phyloP scores from a whole-genome alignment of 2,329 filamentous ascomycete genomes.

The Aureobasidium leucospermi region DNA sequence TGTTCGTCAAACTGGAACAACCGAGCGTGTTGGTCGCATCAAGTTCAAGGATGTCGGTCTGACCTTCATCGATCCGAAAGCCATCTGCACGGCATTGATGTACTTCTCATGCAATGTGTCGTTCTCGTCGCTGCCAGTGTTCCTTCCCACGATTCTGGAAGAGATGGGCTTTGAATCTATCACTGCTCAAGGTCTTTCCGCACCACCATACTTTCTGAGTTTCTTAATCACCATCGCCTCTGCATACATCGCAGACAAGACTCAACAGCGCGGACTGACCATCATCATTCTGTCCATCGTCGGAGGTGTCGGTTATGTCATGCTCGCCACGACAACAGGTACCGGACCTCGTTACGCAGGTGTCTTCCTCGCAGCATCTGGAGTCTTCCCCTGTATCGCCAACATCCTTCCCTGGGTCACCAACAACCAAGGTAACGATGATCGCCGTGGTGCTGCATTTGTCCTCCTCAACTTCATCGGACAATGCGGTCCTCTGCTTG shows the following conservation, averaged over 20 bases:
- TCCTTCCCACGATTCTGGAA: slow-evolving; percentile 36
- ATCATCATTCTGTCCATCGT: slow-evolving; percentile 50
- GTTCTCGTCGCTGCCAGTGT: slow-evolving; percentile 47
- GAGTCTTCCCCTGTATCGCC: slow-evolving; percentile 23
- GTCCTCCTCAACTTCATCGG: slow-evolving; percentile 58
- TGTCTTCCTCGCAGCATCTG: slow-evolving; percentile 20
- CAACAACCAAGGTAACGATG: slow-evolving; percentile 23
- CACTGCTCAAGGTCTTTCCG: slow-evolving; percentile 63
- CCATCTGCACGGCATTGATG: slow-evolving; percentile 37
- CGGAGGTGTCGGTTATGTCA: slow-evolving; percentile 56
- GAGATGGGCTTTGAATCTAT: slow-evolving; percentile 61
- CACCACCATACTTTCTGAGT: slow-evolving; percentile 62
- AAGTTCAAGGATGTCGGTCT: slow-evolving; percentile 41
- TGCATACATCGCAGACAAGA: slow-evolving; percentile 58
- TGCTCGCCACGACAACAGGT: slow-evolving; percentile 52
- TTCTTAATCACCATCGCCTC: slow-evolving; percentile 54
- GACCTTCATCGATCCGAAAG: slow-evolving; percentile 33
- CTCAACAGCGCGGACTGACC: slow-evolving; percentile 56
- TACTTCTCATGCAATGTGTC: slow-evolving; percentile 58
- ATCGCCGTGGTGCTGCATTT: slow-evolving; percentile 17
- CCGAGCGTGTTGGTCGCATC: slow-evolving; percentile 32
- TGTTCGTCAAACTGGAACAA: slow-evolving; percentile 44
- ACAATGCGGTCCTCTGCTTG: slow-evolving; percentile 63
- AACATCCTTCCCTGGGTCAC: slow-evolving; percentile 21
- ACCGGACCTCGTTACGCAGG: slow-evolving; percentile 43